Evolutionary conservation across 495 filamentous ascomycete species (phyloP), one percentile per base, ranked within the genome.

Genomic region (Rhypophila decipiens): DNA sequence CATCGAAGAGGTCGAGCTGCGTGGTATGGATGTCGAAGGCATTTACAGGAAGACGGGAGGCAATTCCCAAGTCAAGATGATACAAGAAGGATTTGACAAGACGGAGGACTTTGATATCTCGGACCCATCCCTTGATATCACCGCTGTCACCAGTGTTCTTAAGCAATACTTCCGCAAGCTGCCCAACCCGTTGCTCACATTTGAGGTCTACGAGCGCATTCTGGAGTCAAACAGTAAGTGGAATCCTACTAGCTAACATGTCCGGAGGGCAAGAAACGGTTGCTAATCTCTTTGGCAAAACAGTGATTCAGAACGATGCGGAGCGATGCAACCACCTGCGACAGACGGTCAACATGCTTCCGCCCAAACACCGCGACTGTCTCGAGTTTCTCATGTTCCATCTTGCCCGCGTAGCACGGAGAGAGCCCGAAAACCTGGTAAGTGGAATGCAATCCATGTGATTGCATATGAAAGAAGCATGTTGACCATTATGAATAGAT

Each of bases 131-230:
- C 78, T 97, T 15, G 94, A 99, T 63, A 97, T 99, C 57, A 91
- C 94, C 47, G 88, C 91, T 17, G 94, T 99, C 42, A 96, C 94
- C 3, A 93, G 87, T 51, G 86, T 87, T 29, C 78, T 99, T 47
- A 99, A 99, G 67, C 91, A 96, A 62, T 99, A 97, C 63, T 95
- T 99, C 78, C 81, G 93, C 51, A 95, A 89, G 63, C 74, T 99
- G 21, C 94, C 94, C 1, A 87, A 75, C 8, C 94, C 94, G 3
- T 74, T 99, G 17, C 84, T 99, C 56, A 95, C 93, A 1, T 95
- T 83, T 64, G 90, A 95, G 17, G 79, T 93, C 18, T 99, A 99
- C 57, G 90, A 97, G 42, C 79, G 76, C 33, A 75, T 99, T 40
- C 75, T 99, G 39, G 90, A 96, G 39, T 86, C 86, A 5, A 77